Base-by-base conservation (phyloP, 2,329 filamentous ascomycete genomes). In the Dactylellina parvicollis region DNA sequence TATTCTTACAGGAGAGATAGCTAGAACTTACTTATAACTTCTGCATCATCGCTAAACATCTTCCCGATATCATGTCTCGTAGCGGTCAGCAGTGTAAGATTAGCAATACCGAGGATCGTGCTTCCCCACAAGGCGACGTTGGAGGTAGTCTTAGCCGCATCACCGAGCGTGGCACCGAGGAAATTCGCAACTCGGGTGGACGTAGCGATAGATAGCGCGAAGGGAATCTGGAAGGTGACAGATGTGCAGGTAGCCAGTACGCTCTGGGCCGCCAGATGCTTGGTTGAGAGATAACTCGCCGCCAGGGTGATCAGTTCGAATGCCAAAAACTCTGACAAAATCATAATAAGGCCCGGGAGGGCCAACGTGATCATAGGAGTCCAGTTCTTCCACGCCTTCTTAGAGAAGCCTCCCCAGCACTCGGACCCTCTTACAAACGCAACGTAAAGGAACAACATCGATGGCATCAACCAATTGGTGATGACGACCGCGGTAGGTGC, bases 291-390 rank as follows among this genome's bases (percentile, higher is more conserved):
- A 77, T 90, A 91, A 56, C 89, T 91, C 0, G 91, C 87, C 7
- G 89, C 88, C n/a, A 97, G 84, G 0, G 92, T 96, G 75, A 96
- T 84, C 52, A 96, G 88, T 80, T 98, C 94, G 80, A 98, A 98
- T 4, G 93, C 92, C 9, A 97, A 85, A 82, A 91, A 96, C 80
- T 98, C 94, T 3, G 94, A 92, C 80, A 96, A 89, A 1, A 98
- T 90, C 93, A 97, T 97, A 76, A 96, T 83, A 80, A 98, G 88
- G 0, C 94, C 94, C 0, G 94, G 93, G 10, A 97, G 83, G 0
- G 94, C 92, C 36, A 98, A 88, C 50, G 88, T 87, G 77, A 98
- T 87, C 84, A 78, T 78, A n/a, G 77, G 77, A 59, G 61, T 74
- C 91, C 91, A 95, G 79, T 94, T 94, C 32, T 83, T 82, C 57